Base-by-base conservation (phyloP, 345 rosid species). In the Jatropha curcas region DNA sequence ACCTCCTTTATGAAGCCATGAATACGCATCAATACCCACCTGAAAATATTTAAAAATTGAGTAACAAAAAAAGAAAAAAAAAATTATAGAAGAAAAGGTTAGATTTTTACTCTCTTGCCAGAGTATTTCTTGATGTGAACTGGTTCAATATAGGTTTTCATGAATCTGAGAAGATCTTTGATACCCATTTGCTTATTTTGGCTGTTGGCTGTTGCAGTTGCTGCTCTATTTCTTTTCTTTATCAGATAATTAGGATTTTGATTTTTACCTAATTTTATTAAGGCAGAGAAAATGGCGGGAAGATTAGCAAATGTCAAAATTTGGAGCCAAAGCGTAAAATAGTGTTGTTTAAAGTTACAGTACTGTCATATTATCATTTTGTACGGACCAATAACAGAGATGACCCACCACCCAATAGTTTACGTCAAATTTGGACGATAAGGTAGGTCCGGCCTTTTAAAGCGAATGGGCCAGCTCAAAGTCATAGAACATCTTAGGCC, bases 1-100 rank as follows among this genome's bases (percentile, higher is more conserved):
- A 91, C 96, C 98, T 92, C 98, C 98, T 86, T 92, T 92, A 81
- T 92, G 96, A 55, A 90, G 85, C 96, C 97, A 94, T 70, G 90
- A 90, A 85, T 90, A 94, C 13, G 96, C 98, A 86, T 92, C 98
- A 73, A 94, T 87, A 56, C 98, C 98, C 78, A 94, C 97, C 97
- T 94, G 89, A 7, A 67, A 72, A 72, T 27, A 22, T 52, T n/a
- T 4, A 63, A 41, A 64, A 55, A 33, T 10, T 16, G 8, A 55
- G 35, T 52, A 13, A 57, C 27, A 6, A 7, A 71, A 55, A 10
- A 4, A 30, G 63, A 1, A 72, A 37, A 28, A 9, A 13, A 61
- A 48, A 17, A 12, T 8, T 13, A 61, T 70, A 33, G 11, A 14
- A 7, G 58, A 16, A 24, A 17, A 69, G 48, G 62, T 48, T 22